Percentiles rank a stretch among this genome's conserved stretches.
phyloP scores from a whole-genome alignment of 1,284 basidiomycete species.

The Ustilago vetiveriae region DNA sequence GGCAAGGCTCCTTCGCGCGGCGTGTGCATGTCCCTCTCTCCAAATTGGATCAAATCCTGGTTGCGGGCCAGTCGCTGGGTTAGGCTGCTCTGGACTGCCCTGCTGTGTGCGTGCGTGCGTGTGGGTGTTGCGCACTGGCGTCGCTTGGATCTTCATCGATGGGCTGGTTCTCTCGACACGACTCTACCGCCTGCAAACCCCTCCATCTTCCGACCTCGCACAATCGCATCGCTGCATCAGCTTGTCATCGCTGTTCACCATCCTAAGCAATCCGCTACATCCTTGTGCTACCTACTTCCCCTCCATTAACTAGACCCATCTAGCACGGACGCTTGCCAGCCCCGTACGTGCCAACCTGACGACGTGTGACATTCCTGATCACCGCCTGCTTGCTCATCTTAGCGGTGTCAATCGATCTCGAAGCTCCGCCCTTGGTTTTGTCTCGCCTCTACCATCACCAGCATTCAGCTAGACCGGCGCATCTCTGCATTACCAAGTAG shows the following conservation, averaged over 20 bases:
- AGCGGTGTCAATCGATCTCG: too few relatives aligned
- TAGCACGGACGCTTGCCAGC: slow-evolving; percentile 3
- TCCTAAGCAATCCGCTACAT: background rate
- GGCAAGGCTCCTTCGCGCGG: background rate
- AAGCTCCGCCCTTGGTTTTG: too few relatives aligned
- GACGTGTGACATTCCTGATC: too few relatives aligned
- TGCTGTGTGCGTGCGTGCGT: too few relatives aligned
- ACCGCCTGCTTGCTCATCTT: too few relatives aligned
- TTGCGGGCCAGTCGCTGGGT: too few relatives aligned
- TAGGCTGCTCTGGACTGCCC: too few relatives aligned
- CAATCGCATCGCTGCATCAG: background rate
- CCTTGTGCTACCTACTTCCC: background rate
- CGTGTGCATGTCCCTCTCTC: background rate
- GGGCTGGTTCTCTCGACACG: slow-evolving; percentile 3
- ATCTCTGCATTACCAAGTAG: background rate
- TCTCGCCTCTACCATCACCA: background rate
- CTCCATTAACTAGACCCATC: too few relatives aligned
- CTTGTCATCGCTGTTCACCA: slow-evolving; percentile 9
- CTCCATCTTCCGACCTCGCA: slow-evolving; percentile 20
- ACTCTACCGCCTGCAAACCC: slow-evolving; percentile 14
- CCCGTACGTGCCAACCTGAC: too few relatives aligned
- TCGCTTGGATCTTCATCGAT: slow-evolving; percentile 14
- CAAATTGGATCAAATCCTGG: too few relatives aligned
- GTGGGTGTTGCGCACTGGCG: slow-evolving; percentile 8
- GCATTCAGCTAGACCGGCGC: background rate